Conservation (phyloP, 2,329 filamentous ascomycete species). For the Periconia sp. region DNA sequence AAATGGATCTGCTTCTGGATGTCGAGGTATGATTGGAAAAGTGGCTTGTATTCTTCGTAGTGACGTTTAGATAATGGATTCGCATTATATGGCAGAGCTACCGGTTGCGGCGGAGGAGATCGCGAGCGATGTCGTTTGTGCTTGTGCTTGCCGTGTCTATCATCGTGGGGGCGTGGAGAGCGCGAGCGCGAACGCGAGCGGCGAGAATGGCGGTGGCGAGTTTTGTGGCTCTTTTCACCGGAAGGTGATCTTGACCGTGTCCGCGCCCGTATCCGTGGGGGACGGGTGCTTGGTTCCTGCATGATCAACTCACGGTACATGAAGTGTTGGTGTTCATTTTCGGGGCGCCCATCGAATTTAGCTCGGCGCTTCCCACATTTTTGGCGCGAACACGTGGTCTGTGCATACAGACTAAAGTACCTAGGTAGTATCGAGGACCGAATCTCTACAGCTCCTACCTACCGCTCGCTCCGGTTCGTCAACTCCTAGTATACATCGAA, state of each 20-base stretch:
- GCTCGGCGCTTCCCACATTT: background rate
- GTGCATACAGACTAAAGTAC: no score
- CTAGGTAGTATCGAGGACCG: no score
- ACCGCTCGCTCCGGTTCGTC: background rate
- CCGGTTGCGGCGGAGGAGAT: constrained; percentile 27
- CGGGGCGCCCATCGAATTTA: background rate
- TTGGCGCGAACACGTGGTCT: background rate
- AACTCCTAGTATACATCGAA: background rate
- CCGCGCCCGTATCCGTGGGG: constrained; percentile 22
- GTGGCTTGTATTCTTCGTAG: constrained; percentile 63
- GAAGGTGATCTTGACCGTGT: constrained; percentile 45
- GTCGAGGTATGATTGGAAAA: constrained; percentile 84
- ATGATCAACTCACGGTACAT: background rate
- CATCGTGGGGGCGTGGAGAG: constrained; percentile 31
- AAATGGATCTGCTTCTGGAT: constrained; percentile 80
- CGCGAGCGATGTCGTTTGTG: constrained; percentile 35
- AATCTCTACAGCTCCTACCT: background rate
- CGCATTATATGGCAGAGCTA: constrained; percentile 65
- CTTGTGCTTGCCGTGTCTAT: constrained; percentile 13
- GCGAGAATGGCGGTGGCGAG: constrained; percentile 43
- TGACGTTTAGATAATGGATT: constrained; percentile 69
- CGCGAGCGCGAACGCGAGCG: constrained; percentile 36
- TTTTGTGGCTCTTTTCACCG: constrained; percentile 33
- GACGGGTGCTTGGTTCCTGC: background rate
- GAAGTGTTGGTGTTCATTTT: constrained; percentile 6